Percentiles rank a stretch among this genome's conserved stretches.
These are phyloP conservation scores for Berberis vulgaris DNA, from an alignment of 164 flowering plant species.

Conservation along the genomic window DNA sequence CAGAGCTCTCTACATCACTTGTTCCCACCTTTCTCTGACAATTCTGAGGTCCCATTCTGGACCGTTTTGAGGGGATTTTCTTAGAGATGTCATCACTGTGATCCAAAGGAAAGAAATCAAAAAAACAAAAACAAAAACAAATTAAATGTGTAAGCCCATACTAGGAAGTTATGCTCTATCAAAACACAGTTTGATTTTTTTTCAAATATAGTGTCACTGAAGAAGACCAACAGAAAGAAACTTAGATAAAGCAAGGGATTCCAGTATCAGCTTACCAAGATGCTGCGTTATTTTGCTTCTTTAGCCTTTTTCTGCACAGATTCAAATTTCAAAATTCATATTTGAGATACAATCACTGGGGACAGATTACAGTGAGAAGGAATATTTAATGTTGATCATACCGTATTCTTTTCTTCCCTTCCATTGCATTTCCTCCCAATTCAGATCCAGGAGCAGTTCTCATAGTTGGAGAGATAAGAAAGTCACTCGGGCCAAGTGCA, in stretches of 20 bases:
- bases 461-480: constrained; percentile 26
- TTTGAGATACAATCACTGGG: not conserved
- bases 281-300: constrained; percentile 9
- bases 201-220: not conserved
- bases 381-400: constrained; percentile 16
- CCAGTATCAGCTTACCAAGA: constrained; percentile 11
- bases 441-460: constrained; percentile 18
- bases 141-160: not conserved
- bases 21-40: constrained; percentile 4
- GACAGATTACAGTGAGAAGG: not conserved
- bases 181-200: not conserved
- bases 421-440: constrained; percentile 12
- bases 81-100: constrained; percentile 18
- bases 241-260: not conserved
- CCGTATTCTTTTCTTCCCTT: constrained; percentile 28
- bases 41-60: constrained; percentile 7
- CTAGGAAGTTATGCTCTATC: not conserved
- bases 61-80: constrained; percentile 9
- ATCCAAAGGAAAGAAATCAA: not conserved
- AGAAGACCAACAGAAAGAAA: not conserved
- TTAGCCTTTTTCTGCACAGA: constrained; percentile 10
- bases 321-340: not conserved
- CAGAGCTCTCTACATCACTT: constrained; percentile 8
- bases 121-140: not conserved
- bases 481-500: constrained; percentile 57